Evolutionary conservation across 768 basidiomycete species (phyloP), one percentile per base, ranked within the genome.

Genomic region (Psilocybe azurescens): DNA sequence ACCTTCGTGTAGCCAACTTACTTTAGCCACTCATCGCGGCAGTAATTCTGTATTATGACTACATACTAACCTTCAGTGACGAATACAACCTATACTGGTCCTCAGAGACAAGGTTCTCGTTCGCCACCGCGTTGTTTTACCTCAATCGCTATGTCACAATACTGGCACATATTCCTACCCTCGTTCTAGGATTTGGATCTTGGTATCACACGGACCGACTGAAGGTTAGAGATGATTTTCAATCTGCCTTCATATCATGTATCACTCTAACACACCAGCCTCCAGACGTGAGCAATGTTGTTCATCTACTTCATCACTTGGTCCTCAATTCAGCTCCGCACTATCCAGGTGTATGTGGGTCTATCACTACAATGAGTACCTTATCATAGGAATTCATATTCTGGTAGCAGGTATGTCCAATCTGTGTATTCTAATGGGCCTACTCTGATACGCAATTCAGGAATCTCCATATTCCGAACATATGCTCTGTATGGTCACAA

Each of bases 51-150:
- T 64, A 70, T 30, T 79, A 81, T 51, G 81, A 83, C 67, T 81
- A 78, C 54, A n/a, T 73, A 24, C 68, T 82, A 44, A 83, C 81
- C 2, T 61, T 81, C 8, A 29, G 65, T 0, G 53, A 48, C 28
- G 82, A 83, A 59, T 60, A 79, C 9, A 68, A 71, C 55, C 67
- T 74, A 32, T 79, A 76, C 66, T 83, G 82, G 81, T 59, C 28
- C 14, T 49, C 66, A 59, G 41, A 56, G 24, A 44, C 24, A 16
- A 62, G n/a, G 32, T 66, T 4, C 70, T 70, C 70, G 67, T 0
- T 62, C 63, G 14, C 48, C 65, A 3, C 63, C 24, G 24, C 24
- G 24, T 24, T 78, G 16, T 79, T 80, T 68, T 72, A 75, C 49
- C 13, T 69, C 28, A 79, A 76, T 57, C 78, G 79, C 5, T 81